Percentiles rank a stretch among this genome's conserved stretches.
These are phyloP conservation scores for Peribolospora kevripleyi DNA, from an alignment of 768 basidiomycete genomes.

Conservation along the genomic window DNA sequence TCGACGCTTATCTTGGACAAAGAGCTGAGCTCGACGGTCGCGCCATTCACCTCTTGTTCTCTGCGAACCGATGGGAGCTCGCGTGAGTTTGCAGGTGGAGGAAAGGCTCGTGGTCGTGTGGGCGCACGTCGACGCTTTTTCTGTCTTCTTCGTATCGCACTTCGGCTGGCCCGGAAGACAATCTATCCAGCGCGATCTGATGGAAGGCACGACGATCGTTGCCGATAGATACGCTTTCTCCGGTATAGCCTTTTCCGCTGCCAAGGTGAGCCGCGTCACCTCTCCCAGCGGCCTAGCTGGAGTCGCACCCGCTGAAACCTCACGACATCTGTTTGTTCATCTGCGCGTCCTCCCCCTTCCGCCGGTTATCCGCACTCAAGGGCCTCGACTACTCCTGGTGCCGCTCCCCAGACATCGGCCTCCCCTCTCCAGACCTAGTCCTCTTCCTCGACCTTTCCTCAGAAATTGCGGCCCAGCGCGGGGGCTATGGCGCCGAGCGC, in stretches of 20 bases:
- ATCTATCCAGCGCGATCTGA: constrained; percentile 35
- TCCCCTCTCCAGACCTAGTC: constrained; percentile 71
- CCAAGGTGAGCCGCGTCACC: constrained; percentile 19
- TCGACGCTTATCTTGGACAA: constrained; percentile 69
- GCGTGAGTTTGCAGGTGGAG: constrained; percentile 28
- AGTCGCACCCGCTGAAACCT: not conserved
- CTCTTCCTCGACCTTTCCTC: constrained; percentile 66
- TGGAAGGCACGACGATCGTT: constrained; percentile 43
- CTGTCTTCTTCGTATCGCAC: not conserved
- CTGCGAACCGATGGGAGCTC: constrained; percentile 91
- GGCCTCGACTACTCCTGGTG: constrained; percentile 60
- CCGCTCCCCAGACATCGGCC: constrained; percentile 52
- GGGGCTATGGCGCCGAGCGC: constrained; percentile 15
- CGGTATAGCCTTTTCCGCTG: constrained; percentile 54
- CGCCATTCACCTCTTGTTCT: constrained; percentile 79
- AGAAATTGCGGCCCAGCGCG: constrained; percentile 35
- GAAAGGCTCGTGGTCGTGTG: no score
- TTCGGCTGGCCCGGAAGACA: constrained; percentile 21
- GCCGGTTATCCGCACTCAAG: constrained; percentile 9
- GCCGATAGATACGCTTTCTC: constrained; percentile 94
- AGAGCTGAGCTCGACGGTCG: constrained; percentile 70
- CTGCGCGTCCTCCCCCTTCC: not conserved
- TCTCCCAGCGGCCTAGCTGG: not conserved
- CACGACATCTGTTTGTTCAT: not conserved
- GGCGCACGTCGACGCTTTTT: not conserved